phyloP scores from a whole-genome alignment of 441 rosid species.

The Brassica balearica region DNA sequence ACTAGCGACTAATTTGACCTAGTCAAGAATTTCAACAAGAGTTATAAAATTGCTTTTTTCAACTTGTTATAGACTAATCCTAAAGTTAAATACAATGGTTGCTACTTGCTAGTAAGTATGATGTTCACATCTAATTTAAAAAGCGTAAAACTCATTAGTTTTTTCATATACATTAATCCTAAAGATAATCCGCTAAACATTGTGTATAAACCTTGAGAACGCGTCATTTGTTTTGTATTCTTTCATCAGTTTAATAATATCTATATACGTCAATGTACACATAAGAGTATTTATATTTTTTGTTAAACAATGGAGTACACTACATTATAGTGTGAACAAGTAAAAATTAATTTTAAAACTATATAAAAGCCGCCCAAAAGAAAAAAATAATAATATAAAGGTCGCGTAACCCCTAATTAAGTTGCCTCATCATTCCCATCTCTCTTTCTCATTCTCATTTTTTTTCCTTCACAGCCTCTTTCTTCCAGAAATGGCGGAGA shows the following conservation, averaged over 20 bases:
- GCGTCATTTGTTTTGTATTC: neutral
- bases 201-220: neutral
- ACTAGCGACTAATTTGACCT: conserved; percentile 5
- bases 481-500: conserved; percentile 45
- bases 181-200: neutral
- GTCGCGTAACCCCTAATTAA: conserved; percentile 12
- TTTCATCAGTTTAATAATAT: neutral
- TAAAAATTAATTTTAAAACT: neutral
- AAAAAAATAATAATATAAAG: neutral
- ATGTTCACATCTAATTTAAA: neutral
- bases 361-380: neutral
- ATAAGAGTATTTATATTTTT: neutral
- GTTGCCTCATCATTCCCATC: conserved; percentile 1
- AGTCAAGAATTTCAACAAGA: neutral
- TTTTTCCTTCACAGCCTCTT: neutral
- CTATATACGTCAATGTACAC: conserved; percentile 6
- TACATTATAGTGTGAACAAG: conserved; percentile 19
- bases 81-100: neutral
- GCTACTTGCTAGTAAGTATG: neutral
- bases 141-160: neutral
- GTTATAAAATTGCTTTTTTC: neutral
- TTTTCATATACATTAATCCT: neutral
- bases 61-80: neutral
- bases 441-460: neutral
- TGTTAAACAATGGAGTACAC: neutral